Evolutionary conservation across 2,329 filamentous ascomycete genomes (phyloP).

Genomic region (Penicillium sp.): DNA sequence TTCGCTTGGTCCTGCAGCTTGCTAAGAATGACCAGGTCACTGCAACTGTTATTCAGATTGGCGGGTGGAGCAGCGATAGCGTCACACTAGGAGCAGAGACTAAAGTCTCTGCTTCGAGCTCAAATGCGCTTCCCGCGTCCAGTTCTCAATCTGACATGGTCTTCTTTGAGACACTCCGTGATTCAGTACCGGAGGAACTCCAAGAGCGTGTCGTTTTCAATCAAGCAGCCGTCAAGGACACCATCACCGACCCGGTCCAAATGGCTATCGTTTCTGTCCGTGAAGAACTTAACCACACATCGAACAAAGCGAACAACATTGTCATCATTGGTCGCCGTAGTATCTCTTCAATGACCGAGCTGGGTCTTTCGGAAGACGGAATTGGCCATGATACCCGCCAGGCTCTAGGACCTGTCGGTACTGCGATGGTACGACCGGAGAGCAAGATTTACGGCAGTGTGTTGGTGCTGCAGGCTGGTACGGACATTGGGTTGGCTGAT

Average conservation of each 20-base stretch:
- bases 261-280: constrained; percentile 54
- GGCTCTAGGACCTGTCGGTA: constrained; percentile 36
- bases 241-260: constrained; percentile 43
- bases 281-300: constrained; percentile 58
- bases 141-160: constrained; percentile 45
- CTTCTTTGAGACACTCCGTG: constrained; percentile 58
- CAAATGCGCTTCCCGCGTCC: neutral
- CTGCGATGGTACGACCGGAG: constrained; percentile 53
- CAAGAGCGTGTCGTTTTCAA: constrained; percentile 58
- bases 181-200: constrained; percentile 54
- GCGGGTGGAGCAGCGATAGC: constrained; percentile 15
- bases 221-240: constrained; percentile 32
- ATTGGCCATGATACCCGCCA: constrained; percentile 31
- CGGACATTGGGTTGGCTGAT: constrained; percentile 3
- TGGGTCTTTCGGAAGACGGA: constrained; percentile 35
- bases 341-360: constrained; percentile 11
- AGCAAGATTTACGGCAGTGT: constrained; percentile 64
- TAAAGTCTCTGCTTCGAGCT: constrained; percentile 3
- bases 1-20: constrained; percentile 79
- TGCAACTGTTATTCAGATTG: constrained; percentile 68
- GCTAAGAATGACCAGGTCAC: constrained; percentile 76
- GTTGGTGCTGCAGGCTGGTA: constrained; percentile 64
- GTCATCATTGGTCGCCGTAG: constrained; percentile 62
- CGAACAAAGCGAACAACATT: constrained; percentile 68
- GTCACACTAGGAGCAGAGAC: constrained; percentile 10